phyloP scores from a whole-genome alignment of 768 basidiomycete species.

The Cyathus striatus region DNA sequence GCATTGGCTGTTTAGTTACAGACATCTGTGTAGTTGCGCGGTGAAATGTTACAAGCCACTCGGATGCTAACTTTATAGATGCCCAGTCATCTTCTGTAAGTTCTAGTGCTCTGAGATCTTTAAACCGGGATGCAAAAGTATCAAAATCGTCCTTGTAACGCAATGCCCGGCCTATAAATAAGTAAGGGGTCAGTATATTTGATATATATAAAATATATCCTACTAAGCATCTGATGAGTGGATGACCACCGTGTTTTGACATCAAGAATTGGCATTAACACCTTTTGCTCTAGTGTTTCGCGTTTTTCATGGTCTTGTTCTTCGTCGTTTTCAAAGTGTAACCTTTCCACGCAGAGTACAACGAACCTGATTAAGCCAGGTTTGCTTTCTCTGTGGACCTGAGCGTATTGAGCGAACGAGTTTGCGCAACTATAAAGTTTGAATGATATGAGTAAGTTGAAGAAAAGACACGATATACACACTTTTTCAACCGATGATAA shows the following conservation, averaged over 20 bases:
- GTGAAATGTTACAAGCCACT: constrained; percentile 2
- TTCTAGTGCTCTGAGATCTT: neutral
- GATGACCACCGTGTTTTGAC: neutral
- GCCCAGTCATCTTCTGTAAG: neutral
- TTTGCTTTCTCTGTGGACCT: constrained; percentile 15
- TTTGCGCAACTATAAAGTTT: constrained; percentile 23
- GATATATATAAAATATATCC: neutral
- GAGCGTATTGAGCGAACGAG: constrained; percentile 15
- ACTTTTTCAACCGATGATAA: constrained; percentile 8
- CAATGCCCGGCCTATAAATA: neutral
- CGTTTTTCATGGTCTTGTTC: too few species aligned
- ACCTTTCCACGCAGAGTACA: neutral
- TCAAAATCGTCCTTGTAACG: neutral
- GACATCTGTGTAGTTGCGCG: constrained; percentile 27
- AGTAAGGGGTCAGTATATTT: neutral
- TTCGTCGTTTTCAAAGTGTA: too few species aligned
- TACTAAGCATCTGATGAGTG: neutral
- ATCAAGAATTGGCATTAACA: neutral
- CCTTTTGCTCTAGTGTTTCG: too few species aligned
- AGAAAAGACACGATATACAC: too few species aligned
- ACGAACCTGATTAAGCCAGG: constrained; percentile 12
- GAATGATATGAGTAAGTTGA: too few species aligned
- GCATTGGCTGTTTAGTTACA: constrained; percentile 20
- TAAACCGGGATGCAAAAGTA: neutral
- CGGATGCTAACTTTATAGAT: neutral